These are phyloP conservation scores for Gaeumannomyces tritici DNA, from an alignment of 2,329 filamentous ascomycete species.

Conservation along the genomic window DNA sequence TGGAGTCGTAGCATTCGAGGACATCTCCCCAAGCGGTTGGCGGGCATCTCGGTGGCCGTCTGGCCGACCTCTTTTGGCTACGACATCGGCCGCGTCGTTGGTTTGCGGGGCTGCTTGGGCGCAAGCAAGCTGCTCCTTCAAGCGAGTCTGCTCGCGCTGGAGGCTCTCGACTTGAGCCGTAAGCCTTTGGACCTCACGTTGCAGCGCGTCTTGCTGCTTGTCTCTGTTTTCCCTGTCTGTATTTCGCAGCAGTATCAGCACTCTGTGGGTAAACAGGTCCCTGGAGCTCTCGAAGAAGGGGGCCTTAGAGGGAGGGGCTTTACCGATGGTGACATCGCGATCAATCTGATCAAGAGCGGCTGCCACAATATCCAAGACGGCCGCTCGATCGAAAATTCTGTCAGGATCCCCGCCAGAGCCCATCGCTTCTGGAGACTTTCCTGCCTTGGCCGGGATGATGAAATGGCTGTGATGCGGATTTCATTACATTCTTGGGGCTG, in stretches of 20 bases:
- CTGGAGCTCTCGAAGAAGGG: too few relatives aligned
- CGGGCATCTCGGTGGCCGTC: not conserved
- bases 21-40: not conserved
- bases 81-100: not conserved
- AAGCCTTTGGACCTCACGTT: constrained; percentile 25
- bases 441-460: not conserved
- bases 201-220: constrained; percentile 13
- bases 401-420: not conserved
- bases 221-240: constrained; percentile 9
- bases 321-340: constrained; percentile 16
- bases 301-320: not conserved
- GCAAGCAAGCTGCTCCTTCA: constrained; percentile 25
- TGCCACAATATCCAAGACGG: constrained; percentile 29
- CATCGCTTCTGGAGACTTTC: not conserved
- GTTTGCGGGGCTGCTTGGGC: not conserved
- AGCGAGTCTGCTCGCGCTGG: constrained; percentile 30
- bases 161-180: constrained; percentile 23
- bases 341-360: constrained; percentile 29
- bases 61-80: not conserved
- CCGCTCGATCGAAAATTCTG: constrained; percentile 16
- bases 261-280: not conserved
- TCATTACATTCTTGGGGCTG: not conserved
- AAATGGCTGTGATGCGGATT: not conserved
- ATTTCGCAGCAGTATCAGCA: not conserved
- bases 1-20: not conserved